Base-by-base conservation (phyloP, 2,329 filamentous ascomycete genomes). In the Chaetomium olivaceum region DNA sequence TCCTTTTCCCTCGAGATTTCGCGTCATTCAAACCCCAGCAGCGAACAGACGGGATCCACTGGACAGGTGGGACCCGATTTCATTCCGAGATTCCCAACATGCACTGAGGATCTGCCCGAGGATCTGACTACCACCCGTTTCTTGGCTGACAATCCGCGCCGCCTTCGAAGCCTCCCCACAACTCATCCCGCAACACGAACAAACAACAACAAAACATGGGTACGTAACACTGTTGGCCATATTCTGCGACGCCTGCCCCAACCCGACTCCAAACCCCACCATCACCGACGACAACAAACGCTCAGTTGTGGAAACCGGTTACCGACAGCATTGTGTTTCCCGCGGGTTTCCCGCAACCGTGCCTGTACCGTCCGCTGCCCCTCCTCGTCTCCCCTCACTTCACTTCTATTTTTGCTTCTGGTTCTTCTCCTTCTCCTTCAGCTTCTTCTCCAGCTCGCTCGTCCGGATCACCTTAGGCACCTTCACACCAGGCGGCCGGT, bases 401-500 rank as follows among this genome's bases (percentile, higher is more conserved):
- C 64, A 71, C 62, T 71, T 72, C 43, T 71, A 64, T 48, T 70
- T 71, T 64, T 61, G 67, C 59, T 67, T 79, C 58, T 79, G 72
- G 8, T 57, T 25, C 25, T 56, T 61, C 51, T 71, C 63, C 62
- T 70, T 70, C 73, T 81, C 81, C 60, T 79, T 72, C 68, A 78
- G 75, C 67, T 75, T 77, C 73, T 82, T 82, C 52, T 77, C 80
- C 31, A 85, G 71, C 50, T 85, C 82, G 72, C 82, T 84, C 0
- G 82, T 82, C 65, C 80, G 79, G 69, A 84, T 82, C 29, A 85
- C 69, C 73, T 80, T 85, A 55, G 82, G 80, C 56, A 60, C 39
- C 48, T 33, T 74, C 59, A 54, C 68, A n/a, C 65, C 68, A 7
- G 79, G 78, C 14, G 79, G 70, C 69, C 75, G 75, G 71, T 85